Conservation (phyloP, 805 yeast species). For the Wickerhamiella dianesei region DNA sequence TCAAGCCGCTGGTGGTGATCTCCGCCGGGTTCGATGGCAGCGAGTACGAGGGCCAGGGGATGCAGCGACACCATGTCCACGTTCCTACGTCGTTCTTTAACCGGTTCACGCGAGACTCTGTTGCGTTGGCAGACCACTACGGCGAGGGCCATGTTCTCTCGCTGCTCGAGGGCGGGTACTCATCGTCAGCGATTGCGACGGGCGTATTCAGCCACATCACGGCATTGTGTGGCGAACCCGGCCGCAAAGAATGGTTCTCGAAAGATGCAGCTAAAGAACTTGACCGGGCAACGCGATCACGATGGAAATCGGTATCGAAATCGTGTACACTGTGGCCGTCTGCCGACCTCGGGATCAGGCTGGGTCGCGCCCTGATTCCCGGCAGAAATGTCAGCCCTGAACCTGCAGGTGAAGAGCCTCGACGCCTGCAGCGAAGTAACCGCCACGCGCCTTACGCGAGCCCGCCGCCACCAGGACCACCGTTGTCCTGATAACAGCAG, state of each 20-base stretch:
- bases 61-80: constrained; percentile 73
- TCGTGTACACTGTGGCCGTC: constrained; percentile 12
- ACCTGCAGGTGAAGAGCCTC: background rate
- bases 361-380: constrained; percentile 23
- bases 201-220: constrained; percentile 69
- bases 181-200: constrained; percentile 65
- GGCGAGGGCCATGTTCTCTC: constrained; percentile 51
- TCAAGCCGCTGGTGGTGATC: constrained; percentile 48
- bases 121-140: constrained; percentile 50
- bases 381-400: background rate
- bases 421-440: background rate
- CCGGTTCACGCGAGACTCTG: constrained; percentile 56
- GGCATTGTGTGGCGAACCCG: constrained; percentile 49
- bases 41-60: constrained; percentile 65
- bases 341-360: constrained; percentile 18
- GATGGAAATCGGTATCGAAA: constrained; percentile 34
- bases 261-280: constrained; percentile 50
- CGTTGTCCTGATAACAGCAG: too few relatives aligned
- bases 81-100: constrained; percentile 73
- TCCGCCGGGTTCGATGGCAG: constrained; percentile 86
- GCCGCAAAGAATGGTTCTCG: constrained; percentile 54
- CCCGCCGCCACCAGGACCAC: too few relatives aligned
- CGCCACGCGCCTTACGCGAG: background rate
- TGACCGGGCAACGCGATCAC: constrained; percentile 51
- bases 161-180: constrained; percentile 73